Evolutionary conservation across 2,329 filamentous ascomycete genomes (phyloP).

Genomic region (Ophiostoma novo-ulmi): DNA sequence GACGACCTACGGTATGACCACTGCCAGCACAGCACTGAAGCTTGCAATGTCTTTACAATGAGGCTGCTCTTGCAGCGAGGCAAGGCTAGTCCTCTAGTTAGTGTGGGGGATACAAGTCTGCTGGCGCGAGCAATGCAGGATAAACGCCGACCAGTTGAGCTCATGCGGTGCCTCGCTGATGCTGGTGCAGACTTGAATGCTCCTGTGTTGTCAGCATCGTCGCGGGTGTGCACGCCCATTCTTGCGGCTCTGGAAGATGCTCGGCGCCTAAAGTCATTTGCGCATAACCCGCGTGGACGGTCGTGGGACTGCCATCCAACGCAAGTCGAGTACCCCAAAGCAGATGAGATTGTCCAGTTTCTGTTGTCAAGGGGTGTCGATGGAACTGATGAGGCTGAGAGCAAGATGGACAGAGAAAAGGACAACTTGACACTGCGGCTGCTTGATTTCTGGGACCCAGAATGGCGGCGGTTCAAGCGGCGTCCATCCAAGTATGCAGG

Average conservation of each 20-base stretch:
- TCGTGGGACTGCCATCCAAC: conserved; percentile 24
- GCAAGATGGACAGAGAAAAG: background rate
- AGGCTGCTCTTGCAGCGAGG: conserved; percentile 18
- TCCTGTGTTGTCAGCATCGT: background rate
- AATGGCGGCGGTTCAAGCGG: conserved; percentile 16
- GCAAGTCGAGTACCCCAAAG: conserved; percentile 9
- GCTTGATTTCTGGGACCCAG: conserved; percentile 22
- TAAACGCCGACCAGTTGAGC: conserved; percentile 19
- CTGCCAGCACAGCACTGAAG: conserved; percentile 21
- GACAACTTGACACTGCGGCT: conserved; percentile 16
- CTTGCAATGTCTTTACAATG: conserved; percentile 19
- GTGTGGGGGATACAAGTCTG: background rate
- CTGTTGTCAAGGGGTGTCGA: conserved; percentile 17
- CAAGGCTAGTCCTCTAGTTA: conserved; percentile 14
- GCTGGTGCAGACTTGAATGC: conserved; percentile 17
- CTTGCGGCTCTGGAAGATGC: conserved; percentile 18
- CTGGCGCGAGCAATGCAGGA: conserved; percentile 20
- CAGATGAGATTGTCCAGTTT: conserved; percentile 17
- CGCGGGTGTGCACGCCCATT: conserved; percentile 3
- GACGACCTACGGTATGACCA: conserved; percentile 21
- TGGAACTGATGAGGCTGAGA: background rate
- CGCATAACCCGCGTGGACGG: conserved; percentile 20
- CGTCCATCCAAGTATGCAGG: background rate
- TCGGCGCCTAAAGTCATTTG: conserved; percentile 16
- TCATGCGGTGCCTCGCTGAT: conserved; percentile 22